Percentiles rank a stretch among this genome's conserved stretches.
Evolutionary conservation across 805 yeast species (phyloP).

Genomic region (Limtongia smithiae): DNA sequence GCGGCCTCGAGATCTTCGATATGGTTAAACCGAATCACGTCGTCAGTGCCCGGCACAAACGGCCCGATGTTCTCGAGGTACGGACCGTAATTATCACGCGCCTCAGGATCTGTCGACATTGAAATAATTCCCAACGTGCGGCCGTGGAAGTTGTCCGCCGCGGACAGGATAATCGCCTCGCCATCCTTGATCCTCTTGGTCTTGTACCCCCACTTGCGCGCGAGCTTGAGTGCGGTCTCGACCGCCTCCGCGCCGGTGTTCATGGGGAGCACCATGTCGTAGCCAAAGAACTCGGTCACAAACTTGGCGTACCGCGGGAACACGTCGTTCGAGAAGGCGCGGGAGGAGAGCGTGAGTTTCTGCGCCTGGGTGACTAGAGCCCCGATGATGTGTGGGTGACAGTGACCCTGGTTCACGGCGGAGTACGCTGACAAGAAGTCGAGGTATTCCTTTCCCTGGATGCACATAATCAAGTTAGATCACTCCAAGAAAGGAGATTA

Average conservation of each 20-base stretch:
- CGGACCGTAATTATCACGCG: slow-evolving; percentile 85
- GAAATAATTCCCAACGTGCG: slow-evolving; percentile 93
- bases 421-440: slow-evolving; percentile 94
- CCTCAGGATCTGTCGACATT: slow-evolving; percentile 94
- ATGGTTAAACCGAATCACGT: slow-evolving; percentile 72
- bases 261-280: slow-evolving; percentile 94
- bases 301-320: slow-evolving; percentile 85
- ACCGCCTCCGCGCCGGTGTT: slow-evolving; percentile 99
- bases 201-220: slow-evolving; percentile 95
- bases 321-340: slow-evolving; percentile 88
- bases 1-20: slow-evolving; percentile 85
- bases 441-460: slow-evolving; percentile 74
- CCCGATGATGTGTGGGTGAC: slow-evolving; percentile 85
- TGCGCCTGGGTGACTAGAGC: slow-evolving; percentile 88
- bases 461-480: not conserved
- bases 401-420: slow-evolving; percentile 97
- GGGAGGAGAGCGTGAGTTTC: slow-evolving; percentile 75
- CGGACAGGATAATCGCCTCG: slow-evolving; percentile 84
- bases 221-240: slow-evolving; percentile 88
- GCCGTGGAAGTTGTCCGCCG: slow-evolving; percentile 91
- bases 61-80: slow-evolving; percentile 83
- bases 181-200: slow-evolving; percentile 76
- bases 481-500: not conserved
- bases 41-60: slow-evolving; percentile 67
- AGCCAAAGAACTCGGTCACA: slow-evolving; percentile 81